A percentile compares a stretch with the other conserved stretches of the same genome.
These are phyloP conservation scores for Neonectria sp. DNA, from an alignment of 2,329 filamentous ascomycete genomes.

Conservation along the genomic window DNA sequence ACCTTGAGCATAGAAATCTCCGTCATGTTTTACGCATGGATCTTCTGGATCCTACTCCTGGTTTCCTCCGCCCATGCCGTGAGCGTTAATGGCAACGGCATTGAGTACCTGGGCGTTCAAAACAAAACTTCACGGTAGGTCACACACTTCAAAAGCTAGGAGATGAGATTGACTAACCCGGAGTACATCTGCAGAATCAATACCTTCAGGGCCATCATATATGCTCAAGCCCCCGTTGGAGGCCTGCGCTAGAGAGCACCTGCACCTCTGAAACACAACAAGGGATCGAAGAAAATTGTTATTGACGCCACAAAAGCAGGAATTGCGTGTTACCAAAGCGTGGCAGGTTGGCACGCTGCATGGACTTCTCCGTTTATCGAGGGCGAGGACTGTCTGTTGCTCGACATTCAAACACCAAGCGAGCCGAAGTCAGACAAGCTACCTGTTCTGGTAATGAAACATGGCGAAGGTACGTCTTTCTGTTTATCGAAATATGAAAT, in stretches of 20 bases:
- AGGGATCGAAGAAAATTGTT: neutral
- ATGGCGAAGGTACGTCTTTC: constrained; percentile 11
- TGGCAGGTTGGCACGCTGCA: neutral
- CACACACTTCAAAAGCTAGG: accelerated
- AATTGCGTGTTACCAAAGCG: constrained; percentile 13
- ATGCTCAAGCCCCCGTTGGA: constrained; percentile 16
- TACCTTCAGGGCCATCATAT: constrained; percentile 13
- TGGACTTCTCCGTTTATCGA: neutral
- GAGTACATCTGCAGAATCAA: neutral
- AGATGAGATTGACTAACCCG: neutral
- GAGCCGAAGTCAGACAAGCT: neutral
- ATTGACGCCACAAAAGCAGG: neutral
- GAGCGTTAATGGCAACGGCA: neutral
- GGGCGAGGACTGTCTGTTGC: constrained; percentile 13
- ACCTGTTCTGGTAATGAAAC: constrained; percentile 17
- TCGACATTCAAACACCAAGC: constrained; percentile 10
- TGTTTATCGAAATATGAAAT: neutral
- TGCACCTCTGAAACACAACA: neutral
- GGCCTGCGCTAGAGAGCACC: constrained; percentile 16
- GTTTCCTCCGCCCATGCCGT: neutral
- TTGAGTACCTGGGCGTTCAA: constrained; percentile 10
- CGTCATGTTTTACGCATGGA: neutral
- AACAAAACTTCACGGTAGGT: constrained; percentile 13
- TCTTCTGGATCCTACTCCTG: constrained; percentile 8
- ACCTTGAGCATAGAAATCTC: neutral